A percentile compares a stretch with the other conserved stretches of the same genome.
Evolutionary conservation across 1,284 basidiomycete species (phyloP).

Genomic region (Leccinum proliferum): DNA sequence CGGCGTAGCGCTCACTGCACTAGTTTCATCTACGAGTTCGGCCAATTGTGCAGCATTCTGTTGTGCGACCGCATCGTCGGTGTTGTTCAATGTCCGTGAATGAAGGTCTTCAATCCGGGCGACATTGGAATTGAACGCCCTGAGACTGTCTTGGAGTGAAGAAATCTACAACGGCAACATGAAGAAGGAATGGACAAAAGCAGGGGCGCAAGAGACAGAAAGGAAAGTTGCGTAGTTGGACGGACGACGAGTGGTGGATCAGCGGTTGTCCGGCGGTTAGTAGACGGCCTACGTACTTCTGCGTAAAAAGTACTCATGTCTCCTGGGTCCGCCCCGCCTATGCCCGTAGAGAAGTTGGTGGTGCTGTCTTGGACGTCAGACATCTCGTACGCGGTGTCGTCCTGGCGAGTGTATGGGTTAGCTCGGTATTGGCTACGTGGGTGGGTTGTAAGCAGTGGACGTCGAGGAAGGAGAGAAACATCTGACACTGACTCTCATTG

Average conservation of each 20-base stretch:
- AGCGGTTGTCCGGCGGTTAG: not conserved
- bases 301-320: slow-evolving; percentile 73
- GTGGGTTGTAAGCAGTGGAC: not conserved
- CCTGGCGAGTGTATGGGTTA: too few species aligned
- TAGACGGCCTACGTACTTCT: slow-evolving; percentile 46
- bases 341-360: slow-evolving; percentile 38
- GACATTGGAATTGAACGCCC: slow-evolving; percentile 68
- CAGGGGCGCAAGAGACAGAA: not conserved
- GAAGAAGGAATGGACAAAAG: not conserved
- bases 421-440: not conserved
- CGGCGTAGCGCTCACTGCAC: slow-evolving; percentile 67
- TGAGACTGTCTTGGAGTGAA: slow-evolving; percentile 68
- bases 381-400: slow-evolving; percentile 57
- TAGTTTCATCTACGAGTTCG: slow-evolving; percentile 73
- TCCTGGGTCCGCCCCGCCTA: slow-evolving; percentile 31
- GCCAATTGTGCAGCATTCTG: slow-evolving; percentile 63
- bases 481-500: slow-evolving; percentile 57
- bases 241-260: not conserved
- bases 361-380: slow-evolving; percentile 54
- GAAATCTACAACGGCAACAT: slow-evolving; percentile 44
- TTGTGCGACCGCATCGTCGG: slow-evolving; percentile 64
- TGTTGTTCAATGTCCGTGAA: slow-evolving; percentile 72
- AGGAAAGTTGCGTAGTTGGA: not conserved
- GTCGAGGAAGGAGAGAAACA: not conserved
- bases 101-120: slow-evolving; percentile 66